phyloP scores from a whole-genome alignment of 1,139 yeast species.

The Dujonia santamariae region DNA sequence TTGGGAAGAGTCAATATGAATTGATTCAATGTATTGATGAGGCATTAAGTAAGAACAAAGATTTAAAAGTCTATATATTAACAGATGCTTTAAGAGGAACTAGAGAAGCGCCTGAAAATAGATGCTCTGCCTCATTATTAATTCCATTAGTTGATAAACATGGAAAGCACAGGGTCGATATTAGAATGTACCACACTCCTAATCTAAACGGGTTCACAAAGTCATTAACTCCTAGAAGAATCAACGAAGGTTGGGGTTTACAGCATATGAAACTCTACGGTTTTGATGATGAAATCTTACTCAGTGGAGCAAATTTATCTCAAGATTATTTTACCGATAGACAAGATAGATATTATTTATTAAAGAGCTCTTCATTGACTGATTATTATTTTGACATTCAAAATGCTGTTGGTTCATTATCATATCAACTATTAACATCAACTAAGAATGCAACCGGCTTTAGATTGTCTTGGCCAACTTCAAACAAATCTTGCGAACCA shows the following conservation, averaged over 20 bases:
- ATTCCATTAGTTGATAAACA: slow-evolving; percentile 64
- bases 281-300: slow-evolving; percentile 81
- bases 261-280: slow-evolving; percentile 99
- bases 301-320: slow-evolving; percentile 90
- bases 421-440: slow-evolving; percentile 56
- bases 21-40: slow-evolving; percentile 55
- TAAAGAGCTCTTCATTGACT: slow-evolving; percentile 54
- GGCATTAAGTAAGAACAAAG: slow-evolving; percentile 58
- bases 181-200: slow-evolving; percentile 90
- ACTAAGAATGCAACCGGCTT: slow-evolving; percentile 45
- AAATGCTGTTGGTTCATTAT: slow-evolving; percentile 59
- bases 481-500: slow-evolving; percentile 76
- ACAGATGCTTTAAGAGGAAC: slow-evolving; percentile 93
- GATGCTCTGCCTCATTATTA: slow-evolving; percentile 73
- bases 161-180: slow-evolving; percentile 69
- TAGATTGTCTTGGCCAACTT: slow-evolving; percentile 67
- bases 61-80: slow-evolving; percentile 66
- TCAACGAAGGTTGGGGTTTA: slow-evolving; percentile 89
- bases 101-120: slow-evolving; percentile 74
- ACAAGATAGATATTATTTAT: slow-evolving; percentile 86
- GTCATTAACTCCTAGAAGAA: slow-evolving; percentile 68
- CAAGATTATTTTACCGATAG: slow-evolving; percentile 92
- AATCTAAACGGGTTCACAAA: slow-evolving; percentile 68
- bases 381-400: slow-evolving; percentile 75
- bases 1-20: slow-evolving; percentile 81